Conservation (phyloP, 1,284 basidiomycete genomes). For the Trichosporon ovoides region DNA sequence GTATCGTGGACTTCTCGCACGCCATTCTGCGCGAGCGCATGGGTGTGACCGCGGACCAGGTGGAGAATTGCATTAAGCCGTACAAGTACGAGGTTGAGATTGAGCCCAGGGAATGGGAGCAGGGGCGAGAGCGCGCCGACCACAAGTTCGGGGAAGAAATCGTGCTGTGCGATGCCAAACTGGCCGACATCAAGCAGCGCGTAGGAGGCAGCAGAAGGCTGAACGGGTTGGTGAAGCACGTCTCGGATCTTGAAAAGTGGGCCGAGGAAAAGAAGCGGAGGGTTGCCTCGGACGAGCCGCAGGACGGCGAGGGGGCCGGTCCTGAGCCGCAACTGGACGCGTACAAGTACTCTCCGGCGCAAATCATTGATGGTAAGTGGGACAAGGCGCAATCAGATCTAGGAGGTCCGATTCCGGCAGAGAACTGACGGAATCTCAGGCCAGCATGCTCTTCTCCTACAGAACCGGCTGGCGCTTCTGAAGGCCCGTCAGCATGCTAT, state of each 20-base stretch:
- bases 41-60: constrained; percentile 89
- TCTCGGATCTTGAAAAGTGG: constrained; percentile 73
- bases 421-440: constrained; percentile 37
- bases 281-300: constrained; percentile 9
- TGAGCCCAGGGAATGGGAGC: constrained; percentile 84
- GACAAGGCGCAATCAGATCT: neutral
- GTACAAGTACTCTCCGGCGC: constrained; percentile 86
- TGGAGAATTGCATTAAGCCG: constrained; percentile 99
- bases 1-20: constrained; percentile 86
- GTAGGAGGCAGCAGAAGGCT: constrained; percentile 80
- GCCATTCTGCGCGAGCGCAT: constrained; percentile 87
- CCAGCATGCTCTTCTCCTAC: constrained; percentile 83
- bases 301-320: constrained; percentile 47
- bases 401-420: neutral
- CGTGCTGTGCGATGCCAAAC: constrained; percentile 73
- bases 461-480: constrained; percentile 72
- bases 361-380: constrained; percentile 75
- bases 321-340: constrained; percentile 56
- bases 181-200: constrained; percentile 75
- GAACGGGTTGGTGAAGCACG: constrained; percentile 71
- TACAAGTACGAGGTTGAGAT: constrained; percentile 89
- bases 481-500: constrained; percentile 78
- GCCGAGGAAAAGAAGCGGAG: constrained; percentile 57
- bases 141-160: constrained; percentile 79
- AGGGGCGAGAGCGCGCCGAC: constrained; percentile 68